phyloP scores from a whole-genome alignment of 192 early-diverging fungal genomes.

The Paraglomus occultum region DNA sequence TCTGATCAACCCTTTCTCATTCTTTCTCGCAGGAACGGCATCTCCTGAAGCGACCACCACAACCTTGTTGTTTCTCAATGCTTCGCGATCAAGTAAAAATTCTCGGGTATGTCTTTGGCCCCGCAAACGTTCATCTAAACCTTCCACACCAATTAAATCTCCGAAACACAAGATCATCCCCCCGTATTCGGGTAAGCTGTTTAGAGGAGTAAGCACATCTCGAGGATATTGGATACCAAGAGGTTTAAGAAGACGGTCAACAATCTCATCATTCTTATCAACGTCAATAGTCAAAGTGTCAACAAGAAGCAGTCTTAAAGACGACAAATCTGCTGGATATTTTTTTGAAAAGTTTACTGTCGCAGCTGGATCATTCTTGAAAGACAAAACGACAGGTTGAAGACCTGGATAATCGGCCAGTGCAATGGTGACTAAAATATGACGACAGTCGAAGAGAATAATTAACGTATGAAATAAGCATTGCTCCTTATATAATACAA shows the following conservation, averaged over 20 bases:
- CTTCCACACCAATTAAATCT: constrained; percentile 55
- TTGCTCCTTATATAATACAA: constrained; percentile 18
- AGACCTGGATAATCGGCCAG: constrained; percentile 70
- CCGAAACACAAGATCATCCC: constrained; percentile 70
- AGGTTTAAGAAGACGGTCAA: constrained; percentile 43
- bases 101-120: constrained; percentile 31
- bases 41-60: constrained; percentile 52
- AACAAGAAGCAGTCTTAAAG: constrained; percentile 60
- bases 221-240: constrained; percentile 44
- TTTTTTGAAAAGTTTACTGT: constrained; percentile 55
- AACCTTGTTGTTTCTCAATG: constrained; percentile 59
- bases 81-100: constrained; percentile 64
- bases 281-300: constrained; percentile 65
- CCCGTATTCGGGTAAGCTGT: constrained; percentile 71
- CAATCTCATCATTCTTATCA: constrained; percentile 51
- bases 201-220: constrained; percentile 61
- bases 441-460: neutral
- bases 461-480: constrained; percentile 26
- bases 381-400: constrained; percentile 54
- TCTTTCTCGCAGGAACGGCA: constrained; percentile 28
- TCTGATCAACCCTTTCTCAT: constrained; percentile 35
- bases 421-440: constrained; percentile 55
- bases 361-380: constrained; percentile 51
- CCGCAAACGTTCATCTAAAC: constrained; percentile 29
- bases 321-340: constrained; percentile 51